A percentile compares a stretch with the other conserved stretches of the same genome.
phyloP scores from a whole-genome alignment of 177 flowering plant species.

The Tripterygium wilfordii region DNA sequence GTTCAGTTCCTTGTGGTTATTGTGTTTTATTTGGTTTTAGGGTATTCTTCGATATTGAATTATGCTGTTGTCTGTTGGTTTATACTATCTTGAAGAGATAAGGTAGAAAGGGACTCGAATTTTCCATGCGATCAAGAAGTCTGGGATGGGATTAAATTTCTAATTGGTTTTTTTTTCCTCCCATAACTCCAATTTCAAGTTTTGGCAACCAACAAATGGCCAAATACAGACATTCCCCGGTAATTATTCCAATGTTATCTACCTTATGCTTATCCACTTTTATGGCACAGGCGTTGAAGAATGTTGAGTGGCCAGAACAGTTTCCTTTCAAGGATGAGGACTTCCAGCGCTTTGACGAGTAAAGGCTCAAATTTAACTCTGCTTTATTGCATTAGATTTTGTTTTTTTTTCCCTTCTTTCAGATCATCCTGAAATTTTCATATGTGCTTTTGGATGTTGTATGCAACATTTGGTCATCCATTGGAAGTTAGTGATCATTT shows the following conservation, averaged over 20 bases:
- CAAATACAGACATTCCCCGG: no score
- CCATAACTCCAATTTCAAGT: constrained; percentile 1
- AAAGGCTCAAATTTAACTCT: constrained; percentile 15
- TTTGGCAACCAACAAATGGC: no score
- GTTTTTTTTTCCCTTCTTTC: background rate
- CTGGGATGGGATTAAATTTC: no score
- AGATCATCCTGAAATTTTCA: background rate
- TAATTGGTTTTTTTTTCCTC: background rate
- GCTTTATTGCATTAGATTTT: background rate
- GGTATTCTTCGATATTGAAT: constrained; percentile 7
- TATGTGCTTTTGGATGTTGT: no score
- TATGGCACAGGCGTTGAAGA: constrained; percentile 49
- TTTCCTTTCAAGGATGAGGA: constrained; percentile 87
- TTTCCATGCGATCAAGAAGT: no score
- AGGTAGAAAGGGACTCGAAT: no score
- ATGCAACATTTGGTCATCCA: no score
- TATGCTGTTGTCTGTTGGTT: background rate
- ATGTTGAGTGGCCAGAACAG: constrained; percentile 86
- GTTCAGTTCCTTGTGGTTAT: constrained; percentile 15
- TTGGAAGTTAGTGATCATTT: no score
- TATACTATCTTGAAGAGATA: no score
- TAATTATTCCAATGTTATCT: no score
- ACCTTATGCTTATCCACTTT: background rate
- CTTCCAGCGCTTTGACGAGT: constrained; percentile 89
- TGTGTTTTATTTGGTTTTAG: constrained; percentile 1